Percentiles rank a stretch among this genome's conserved stretches.
Conservation (phyloP, 192 early-diverging fungal genomes). For the Spinellus fusiger region DNA sequence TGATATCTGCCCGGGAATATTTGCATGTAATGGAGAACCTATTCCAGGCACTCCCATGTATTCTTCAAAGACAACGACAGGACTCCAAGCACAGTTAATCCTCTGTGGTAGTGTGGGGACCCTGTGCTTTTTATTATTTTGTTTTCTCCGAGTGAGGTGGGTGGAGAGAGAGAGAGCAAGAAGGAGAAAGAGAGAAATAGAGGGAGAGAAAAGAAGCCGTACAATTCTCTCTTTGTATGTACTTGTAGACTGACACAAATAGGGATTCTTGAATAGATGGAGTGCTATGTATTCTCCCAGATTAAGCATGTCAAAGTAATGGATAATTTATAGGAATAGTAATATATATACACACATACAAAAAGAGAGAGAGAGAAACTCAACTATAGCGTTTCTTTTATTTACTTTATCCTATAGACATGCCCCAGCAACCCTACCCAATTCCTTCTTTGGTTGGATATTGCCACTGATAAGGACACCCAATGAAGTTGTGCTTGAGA, state of each 20-base stretch:
- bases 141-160: conserved; percentile 28
- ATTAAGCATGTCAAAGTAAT: conserved; percentile 32
- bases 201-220: background rate
- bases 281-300: conserved; percentile 27
- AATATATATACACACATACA: too few species aligned
- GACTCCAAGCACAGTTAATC: conserved; percentile 21
- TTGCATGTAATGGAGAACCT: conserved; percentile 13
- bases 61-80: conserved; percentile 23
- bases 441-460: conserved; percentile 49
- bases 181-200: too few species aligned
- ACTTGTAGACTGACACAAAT: background rate
- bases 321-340: too few species aligned
- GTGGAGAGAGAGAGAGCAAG: too few species aligned
- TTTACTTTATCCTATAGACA: conserved; percentile 27
- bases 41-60: conserved; percentile 20
- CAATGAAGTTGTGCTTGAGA: conserved; percentile 39
- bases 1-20: conserved; percentile 6
- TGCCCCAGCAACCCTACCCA: conserved; percentile 34
- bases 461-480: conserved; percentile 36
- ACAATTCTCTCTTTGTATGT: background rate
- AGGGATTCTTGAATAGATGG: conserved; percentile 15
- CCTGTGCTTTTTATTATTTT: conserved; percentile 29
- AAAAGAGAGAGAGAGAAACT: too few species aligned
- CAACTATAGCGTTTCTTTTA: too few species aligned
- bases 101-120: conserved; percentile 21